Conservation (phyloP, 2,329 filamentous ascomycete genomes). For the Clarireedia sp. region DNA sequence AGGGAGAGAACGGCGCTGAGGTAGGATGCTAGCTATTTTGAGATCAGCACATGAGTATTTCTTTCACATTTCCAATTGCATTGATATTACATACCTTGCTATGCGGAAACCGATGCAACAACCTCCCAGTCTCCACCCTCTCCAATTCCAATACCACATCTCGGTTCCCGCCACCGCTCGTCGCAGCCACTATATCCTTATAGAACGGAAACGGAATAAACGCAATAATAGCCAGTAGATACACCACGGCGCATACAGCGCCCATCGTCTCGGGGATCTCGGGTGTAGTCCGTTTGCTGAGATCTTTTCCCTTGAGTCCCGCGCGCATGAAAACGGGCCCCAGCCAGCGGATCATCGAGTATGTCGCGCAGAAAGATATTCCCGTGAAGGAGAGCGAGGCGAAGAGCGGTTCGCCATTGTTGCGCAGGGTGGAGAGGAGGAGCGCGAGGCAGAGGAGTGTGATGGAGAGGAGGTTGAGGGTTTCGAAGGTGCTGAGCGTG, state of each 20-base stretch:
- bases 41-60: background rate
- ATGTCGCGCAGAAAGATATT: conserved; percentile 73
- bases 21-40: conserved; percentile 74
- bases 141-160: conserved; percentile 60
- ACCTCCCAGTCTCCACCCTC: conserved; percentile 61
- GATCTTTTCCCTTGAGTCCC: conserved; percentile 81
- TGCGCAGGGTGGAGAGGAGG: conserved; percentile 72
- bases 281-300: conserved; percentile 66
- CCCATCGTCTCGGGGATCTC: conserved; percentile 97
- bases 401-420: conserved; percentile 77
- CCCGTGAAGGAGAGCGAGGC: conserved; percentile 82
- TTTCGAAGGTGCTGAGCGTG: conserved; percentile 44
- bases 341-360: conserved; percentile 86
- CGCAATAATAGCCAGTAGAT: conserved; percentile 77
- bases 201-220: conserved; percentile 98
- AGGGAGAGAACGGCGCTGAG: conserved; percentile 89
- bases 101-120: conserved; percentile 88
- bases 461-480: conserved; percentile 49
- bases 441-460: conserved; percentile 63
- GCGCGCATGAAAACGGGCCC: conserved; percentile 81
- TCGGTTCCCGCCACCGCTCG: conserved; percentile 84
- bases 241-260: conserved; percentile 84
- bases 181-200: conserved; percentile 93
- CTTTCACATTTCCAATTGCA: background rate
- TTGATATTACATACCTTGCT: conserved; percentile 58